These are phyloP conservation scores for Arthroderma uncinatum DNA, from an alignment of 2,329 filamentous ascomycete species.

Conservation along the genomic window DNA sequence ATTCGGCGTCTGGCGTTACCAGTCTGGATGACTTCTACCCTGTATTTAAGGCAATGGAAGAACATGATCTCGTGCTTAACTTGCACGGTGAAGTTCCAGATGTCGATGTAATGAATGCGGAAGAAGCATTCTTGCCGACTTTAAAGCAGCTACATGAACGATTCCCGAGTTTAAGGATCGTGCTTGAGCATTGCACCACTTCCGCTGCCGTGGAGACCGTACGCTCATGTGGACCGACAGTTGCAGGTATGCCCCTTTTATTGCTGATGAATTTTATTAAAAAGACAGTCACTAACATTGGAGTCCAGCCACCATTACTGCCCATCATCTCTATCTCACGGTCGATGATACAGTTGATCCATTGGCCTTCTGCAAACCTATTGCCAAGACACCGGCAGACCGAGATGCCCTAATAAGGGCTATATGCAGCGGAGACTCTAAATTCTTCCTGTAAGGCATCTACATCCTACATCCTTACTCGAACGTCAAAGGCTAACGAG, in stretches of 20 bases:
- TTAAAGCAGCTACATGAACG: conserved; percentile 58
- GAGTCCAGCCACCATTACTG: conserved; percentile 55
- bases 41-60: conserved; percentile 83
- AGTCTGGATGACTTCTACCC: conserved; percentile 37
- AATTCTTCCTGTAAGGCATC: conserved; percentile 48
- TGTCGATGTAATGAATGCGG: conserved; percentile 55
- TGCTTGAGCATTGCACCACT: conserved; percentile 81
- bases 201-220: conserved; percentile 71
- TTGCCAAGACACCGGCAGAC: conserved; percentile 61
- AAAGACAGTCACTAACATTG: neutral
- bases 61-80: conserved; percentile 72
- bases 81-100: conserved; percentile 80
- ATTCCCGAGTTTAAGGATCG: conserved; percentile 50
- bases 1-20: conserved; percentile 42
- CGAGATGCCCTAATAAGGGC: conserved; percentile 60
- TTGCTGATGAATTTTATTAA: neutral
- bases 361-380: conserved; percentile 70
- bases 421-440: conserved; percentile 40
- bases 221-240: conserved; percentile 61
- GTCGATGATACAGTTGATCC: conserved; percentile 62
- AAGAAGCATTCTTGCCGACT: conserved; percentile 69
- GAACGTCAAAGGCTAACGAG: neutral
- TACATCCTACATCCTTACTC: neutral
- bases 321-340: conserved; percentile 73
- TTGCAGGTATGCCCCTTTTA: conserved; percentile 38